Conservation (phyloP, 345 rosid species). For the Gossypium rotundifolium region DNA sequence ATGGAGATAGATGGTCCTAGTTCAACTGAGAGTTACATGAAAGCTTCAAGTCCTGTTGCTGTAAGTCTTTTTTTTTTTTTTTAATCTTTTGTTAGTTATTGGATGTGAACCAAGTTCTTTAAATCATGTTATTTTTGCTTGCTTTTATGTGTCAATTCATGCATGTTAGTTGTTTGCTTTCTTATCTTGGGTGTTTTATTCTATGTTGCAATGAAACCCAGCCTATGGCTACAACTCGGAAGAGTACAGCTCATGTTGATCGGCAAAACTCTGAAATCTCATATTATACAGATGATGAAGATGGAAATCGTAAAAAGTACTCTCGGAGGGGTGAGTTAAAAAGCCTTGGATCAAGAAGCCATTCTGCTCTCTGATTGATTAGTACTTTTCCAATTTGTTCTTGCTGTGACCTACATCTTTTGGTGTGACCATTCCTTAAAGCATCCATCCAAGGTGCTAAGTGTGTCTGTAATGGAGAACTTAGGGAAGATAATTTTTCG, state of each 20-base stretch:
- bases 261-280: constrained; percentile 72
- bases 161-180: neutral
- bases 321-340: constrained; percentile 68
- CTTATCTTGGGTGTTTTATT: neutral
- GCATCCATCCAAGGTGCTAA: neutral
- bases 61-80: constrained; percentile 41
- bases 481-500: neutral
- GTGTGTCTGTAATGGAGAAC: neutral
- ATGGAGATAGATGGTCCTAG: constrained; percentile 80
- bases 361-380: neutral
- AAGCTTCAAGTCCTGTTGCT: constrained; percentile 62
- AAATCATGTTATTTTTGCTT: neutral
- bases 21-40: constrained; percentile 61
- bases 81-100: neutral
- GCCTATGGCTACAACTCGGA: constrained; percentile 85
- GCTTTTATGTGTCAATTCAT: constrained; percentile 7
- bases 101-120: constrained; percentile 1
- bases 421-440: neutral
- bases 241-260: constrained; percentile 61
- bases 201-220: constrained; percentile 22
- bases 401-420: neutral
- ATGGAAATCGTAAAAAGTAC: constrained; percentile 74
- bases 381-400: neutral
- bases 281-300: constrained; percentile 95
- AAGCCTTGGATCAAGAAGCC: neutral